Base-by-base conservation (phyloP, 768 basidiomycete genomes). In the Mrakia frigida region DNA sequence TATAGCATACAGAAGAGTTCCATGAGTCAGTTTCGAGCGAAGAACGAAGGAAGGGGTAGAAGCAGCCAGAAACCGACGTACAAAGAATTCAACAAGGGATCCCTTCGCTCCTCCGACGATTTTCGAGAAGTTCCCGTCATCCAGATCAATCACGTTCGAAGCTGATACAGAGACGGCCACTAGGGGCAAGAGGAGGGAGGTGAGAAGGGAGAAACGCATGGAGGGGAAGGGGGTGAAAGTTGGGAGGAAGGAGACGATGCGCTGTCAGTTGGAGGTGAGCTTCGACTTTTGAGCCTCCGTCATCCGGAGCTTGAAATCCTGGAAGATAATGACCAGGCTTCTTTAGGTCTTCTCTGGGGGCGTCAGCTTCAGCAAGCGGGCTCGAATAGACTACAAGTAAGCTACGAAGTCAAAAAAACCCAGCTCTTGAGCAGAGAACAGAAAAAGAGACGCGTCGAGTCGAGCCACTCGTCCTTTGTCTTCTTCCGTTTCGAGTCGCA, bases 81-180 rank as follows among this genome's bases (percentile, higher is more conserved):
- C 50, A 39, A 21, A 68, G 65, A 68, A 68, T 39, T 68, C 65
- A 18, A 68, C 65, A 18, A 68, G 65, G 6, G 65, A 43, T 21
- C 65, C 65, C 39, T 68, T 68, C 21, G 65, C 21, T 21, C 39
- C 65, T 2, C 65, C 65, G 39, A 68, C 65, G 35, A 68, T 43
- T 11, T 84, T 79, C 82, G 93, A 90, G 82, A 94, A 97, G 84
- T 90, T 92, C 78, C 86, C 85, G 0, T 91, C 86, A 65, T 82
- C 87, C 65, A 96, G 89, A 11, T 94, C 93, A 61, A 94, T 77
- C 70, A 97, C 94, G 81, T 94, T 93, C 13, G 92, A 94, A 7
- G 84, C 84, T 76, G 65, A 39, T 21, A n/a, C 65, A 7, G 65
- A 21, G 10, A 41, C 23, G 11, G 65, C 65, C 16, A 39, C 33